phyloP scores from a whole-genome alignment of 1,284 basidiomycete genomes.

The Mycena sp. region DNA sequence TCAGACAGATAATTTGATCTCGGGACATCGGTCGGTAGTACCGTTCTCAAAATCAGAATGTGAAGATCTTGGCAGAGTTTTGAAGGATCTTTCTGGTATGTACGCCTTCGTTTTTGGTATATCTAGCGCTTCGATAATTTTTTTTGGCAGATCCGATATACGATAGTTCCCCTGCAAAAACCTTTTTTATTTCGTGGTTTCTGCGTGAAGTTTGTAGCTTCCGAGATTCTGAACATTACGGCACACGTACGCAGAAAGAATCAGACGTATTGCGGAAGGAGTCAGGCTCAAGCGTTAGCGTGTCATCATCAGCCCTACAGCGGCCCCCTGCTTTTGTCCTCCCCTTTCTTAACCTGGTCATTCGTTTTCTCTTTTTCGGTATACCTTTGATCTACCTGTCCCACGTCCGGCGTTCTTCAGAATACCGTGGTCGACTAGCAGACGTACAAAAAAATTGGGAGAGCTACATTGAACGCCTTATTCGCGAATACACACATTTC shows the following conservation, averaged over 20 bases:
- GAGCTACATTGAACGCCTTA: slow-evolving; percentile 56
- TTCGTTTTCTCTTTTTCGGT: slow-evolving; percentile 58
- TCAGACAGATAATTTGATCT: slow-evolving; percentile 59
- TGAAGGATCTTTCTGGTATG: slow-evolving; percentile 46
- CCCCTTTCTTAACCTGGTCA: slow-evolving; percentile 46
- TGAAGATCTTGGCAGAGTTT: slow-evolving; percentile 52
- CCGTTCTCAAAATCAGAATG: slow-evolving; percentile 64
- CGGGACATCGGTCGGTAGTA: slow-evolving; percentile 50
- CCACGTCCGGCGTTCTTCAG: slow-evolving; percentile 56
- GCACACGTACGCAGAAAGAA: slow-evolving; percentile 49
- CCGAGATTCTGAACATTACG: slow-evolving; percentile 55
- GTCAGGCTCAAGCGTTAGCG: slow-evolving; percentile 18
- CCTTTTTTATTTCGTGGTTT: slow-evolving; percentile 56
- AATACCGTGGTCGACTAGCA: slow-evolving; percentile 58
- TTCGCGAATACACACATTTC: slow-evolving; percentile 63
- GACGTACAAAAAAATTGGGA: slow-evolving; percentile 60
- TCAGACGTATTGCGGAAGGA: slow-evolving; percentile 38
- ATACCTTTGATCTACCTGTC: slow-evolving; percentile 60
- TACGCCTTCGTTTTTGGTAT: slow-evolving; percentile 2
- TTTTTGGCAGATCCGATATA: slow-evolving; percentile 40
- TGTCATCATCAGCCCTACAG: slow-evolving; percentile 29
- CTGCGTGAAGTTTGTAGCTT: slow-evolving; percentile 60
- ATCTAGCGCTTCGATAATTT: not conserved
- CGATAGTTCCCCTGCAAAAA: slow-evolving; percentile 48
- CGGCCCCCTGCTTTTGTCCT: slow-evolving; percentile 34